Base-by-base conservation (phyloP, 2,329 filamentous ascomycete genomes). In the Bimuria novae-zelandiae region DNA sequence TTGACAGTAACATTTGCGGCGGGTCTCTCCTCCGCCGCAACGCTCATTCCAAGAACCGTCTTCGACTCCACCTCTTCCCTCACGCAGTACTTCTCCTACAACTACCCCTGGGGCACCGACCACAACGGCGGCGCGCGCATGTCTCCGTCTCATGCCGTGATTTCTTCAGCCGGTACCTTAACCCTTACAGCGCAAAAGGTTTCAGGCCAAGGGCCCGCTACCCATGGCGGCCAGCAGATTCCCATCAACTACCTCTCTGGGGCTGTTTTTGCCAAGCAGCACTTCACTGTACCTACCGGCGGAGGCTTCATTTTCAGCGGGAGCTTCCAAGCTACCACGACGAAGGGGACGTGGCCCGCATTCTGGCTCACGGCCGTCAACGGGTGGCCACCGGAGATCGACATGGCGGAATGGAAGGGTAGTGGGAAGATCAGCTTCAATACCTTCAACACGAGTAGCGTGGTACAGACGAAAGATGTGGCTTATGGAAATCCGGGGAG, bases 391-490 rank as follows among this genome's bases (percentile, higher is more conserved):
- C 83, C 82, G 0, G 83, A 84, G 75, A 78, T 85, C 50, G 82
- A 85, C 62, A 76, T 85, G 69, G 82, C 82, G 1, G 82, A 85
- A 67, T 85, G 82, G 82, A 85, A 84, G 63, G 82, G 82, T 12
- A 75, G 67, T 29, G 81, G 81, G 14, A 79, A 81, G 62, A 80
- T 83, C 54, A 79, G 75, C 27, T 84, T 84, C 71, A 84, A 84
- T 59, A 84, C 81, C 1, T 81, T 81, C 63, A 79, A 80, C 59
- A 79, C 79, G 1, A 77, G 76, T 27, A 77, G 72, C 4, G 63
- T 77, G 39, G 77, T 83, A 2, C 66, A 74, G 3, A 76, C 79
- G 33, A 70, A 74, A 35, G 77, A 84, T 56, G 76, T 82, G 6
- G 66, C 65, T 0, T 85, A 85, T 56, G 66, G 76, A 2, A 72